Evolutionary conservation across 1,284 basidiomycete genomes (phyloP).

Genomic region (Trametes pubescens): DNA sequence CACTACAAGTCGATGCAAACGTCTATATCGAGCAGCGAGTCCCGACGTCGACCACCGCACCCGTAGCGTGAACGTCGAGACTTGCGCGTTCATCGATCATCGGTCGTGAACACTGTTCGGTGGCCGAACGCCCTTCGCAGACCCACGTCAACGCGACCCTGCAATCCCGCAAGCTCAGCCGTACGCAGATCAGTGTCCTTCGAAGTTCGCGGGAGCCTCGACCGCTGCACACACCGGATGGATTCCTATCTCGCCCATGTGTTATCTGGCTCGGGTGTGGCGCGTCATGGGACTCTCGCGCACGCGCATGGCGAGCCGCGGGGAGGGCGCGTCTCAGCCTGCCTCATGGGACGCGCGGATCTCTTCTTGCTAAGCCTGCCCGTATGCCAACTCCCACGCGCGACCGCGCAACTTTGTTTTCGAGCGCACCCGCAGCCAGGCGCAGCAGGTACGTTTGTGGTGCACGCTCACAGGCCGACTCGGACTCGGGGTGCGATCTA

Average conservation of each 20-base stretch:
- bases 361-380: background rate
- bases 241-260: constrained; percentile 9
- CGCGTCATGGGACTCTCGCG: constrained; percentile 17
- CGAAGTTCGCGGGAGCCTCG: constrained; percentile 23
- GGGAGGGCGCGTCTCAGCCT: constrained; percentile 13
- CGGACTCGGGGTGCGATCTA: no score
- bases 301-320: background rate
- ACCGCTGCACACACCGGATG: background rate
- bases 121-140: background rate
- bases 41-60: background rate
- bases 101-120: background rate
- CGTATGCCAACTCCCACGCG: background rate
- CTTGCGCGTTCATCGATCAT: background rate
- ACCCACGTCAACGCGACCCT: constrained; percentile 12
- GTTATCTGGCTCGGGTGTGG: constrained; percentile 9
- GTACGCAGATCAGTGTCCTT: constrained; percentile 11
- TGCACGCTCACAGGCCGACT: no score
- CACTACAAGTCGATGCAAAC: background rate
- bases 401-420: constrained; percentile 11
- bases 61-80: background rate
- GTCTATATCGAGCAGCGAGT: background rate
- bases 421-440: no score
- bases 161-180: background rate
- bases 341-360: constrained; percentile 20
- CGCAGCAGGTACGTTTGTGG: no score